These are phyloP conservation scores for Mortierella sp. DNA, from an alignment of 371 early-diverging fungal species.

Conservation along the genomic window DNA sequence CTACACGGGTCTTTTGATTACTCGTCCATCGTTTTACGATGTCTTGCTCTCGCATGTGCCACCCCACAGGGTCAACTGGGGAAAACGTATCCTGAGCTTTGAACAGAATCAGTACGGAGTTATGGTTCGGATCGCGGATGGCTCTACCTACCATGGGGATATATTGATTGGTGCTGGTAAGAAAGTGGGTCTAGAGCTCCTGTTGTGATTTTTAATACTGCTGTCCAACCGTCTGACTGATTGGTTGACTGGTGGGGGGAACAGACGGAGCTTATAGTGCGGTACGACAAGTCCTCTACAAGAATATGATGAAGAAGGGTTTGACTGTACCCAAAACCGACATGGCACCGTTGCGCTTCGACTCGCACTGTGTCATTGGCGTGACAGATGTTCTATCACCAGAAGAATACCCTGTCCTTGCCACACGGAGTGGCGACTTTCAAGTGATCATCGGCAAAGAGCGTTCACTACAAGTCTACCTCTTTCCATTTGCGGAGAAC, in stretches of 20 bases:
- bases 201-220: too few species aligned
- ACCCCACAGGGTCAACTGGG: slow-evolving; percentile 27
- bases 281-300: slow-evolving; percentile 19
- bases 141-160: slow-evolving; percentile 9
- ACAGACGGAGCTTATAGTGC: slow-evolving; percentile 28
- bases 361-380: slow-evolving; percentile 28
- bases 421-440: slow-evolving; percentile 18
- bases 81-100: slow-evolving; percentile 21
- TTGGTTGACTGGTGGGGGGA: too few species aligned
- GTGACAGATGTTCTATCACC: slow-evolving; percentile 17
- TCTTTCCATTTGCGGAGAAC: slow-evolving; percentile 32
- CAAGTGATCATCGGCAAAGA: slow-evolving; percentile 29
- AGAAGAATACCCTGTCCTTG: slow-evolving; percentile 18
- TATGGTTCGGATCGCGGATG: slow-evolving; percentile 20
- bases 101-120: slow-evolving; percentile 28
- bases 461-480: slow-evolving; percentile 11
- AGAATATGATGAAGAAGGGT: slow-evolving; percentile 15
- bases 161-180: slow-evolving; percentile 15
- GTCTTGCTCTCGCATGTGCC: slow-evolving; percentile 29
- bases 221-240: too few species aligned
- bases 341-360: slow-evolving; percentile 23
- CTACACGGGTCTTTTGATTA: slow-evolving; percentile 22
- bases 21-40: slow-evolving; percentile 22
- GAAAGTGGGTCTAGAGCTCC: too few species aligned
- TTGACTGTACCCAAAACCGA: slow-evolving; percentile 14